Base-by-base conservation (phyloP, 208 protist species). In the Leishmania gerbilli region DNA sequence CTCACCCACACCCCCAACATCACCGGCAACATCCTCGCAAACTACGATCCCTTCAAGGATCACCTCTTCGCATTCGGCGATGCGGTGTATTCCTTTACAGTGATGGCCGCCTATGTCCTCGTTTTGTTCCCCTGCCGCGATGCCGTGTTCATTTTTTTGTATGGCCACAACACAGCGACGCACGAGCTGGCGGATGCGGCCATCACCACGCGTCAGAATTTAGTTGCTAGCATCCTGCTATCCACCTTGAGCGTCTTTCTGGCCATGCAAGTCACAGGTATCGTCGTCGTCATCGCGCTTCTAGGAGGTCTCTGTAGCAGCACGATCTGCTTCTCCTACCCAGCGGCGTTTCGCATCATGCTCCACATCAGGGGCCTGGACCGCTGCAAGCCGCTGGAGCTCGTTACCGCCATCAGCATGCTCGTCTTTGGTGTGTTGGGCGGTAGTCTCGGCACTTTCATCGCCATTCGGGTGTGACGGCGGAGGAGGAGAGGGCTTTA, bases 81-180 rank as follows among this genome's bases (percentile, higher is more conserved):
- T 76, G 58, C 80, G 13, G n/a, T 92, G 27, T 96, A 95, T 76
- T 83, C 87, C 13, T 86, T 94, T 60, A 92, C 92, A 17, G 90
- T 94, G 34, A 88, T 87, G 69, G 82, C 91, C 15, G 92, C 92
- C 6, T 96, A 93, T 81, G 90, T 92, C 27, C 74, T 96, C 34
- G 78, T 96, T 79, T 82, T 96, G 53, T 93, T 96, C 74, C 92
- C 92, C 42, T 89, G 91, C 71, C 90, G 92, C 17, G 92, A 96
- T 71, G 90, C 90, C 55, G 83, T 96, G 60, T 94, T 96, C 75
- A 93, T 95, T 58, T 77, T 94, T n/a, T 86, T 90, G 84, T 95
- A 92, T 76, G 92, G 92, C 74, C 94, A 88, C 81, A 94, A 89
- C 83, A 81, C 85, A 17, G 87, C 91, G 71, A 81, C 76, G 62